Evolutionary conservation across 148 eudicot genomes (phyloP).

Genomic region (Hydrangea macrophylla): DNA sequence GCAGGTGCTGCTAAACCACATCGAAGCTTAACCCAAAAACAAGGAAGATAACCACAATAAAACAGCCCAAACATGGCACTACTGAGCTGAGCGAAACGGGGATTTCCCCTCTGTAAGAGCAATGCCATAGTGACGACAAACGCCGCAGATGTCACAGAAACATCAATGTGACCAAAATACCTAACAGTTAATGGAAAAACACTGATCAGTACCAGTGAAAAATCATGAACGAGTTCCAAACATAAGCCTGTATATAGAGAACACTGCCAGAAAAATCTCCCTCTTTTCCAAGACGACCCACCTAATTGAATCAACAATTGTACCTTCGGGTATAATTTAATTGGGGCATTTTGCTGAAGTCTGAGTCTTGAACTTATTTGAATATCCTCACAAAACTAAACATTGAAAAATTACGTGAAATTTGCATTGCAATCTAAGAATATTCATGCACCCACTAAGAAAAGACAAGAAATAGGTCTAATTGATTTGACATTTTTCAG

Average conservation of each 20-base stretch:
- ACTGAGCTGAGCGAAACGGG: conserved; percentile 94
- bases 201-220: background rate
- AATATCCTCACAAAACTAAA: background rate
- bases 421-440: too few relatives aligned
- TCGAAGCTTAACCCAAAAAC: conserved; percentile 95
- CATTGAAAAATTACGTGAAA: background rate
- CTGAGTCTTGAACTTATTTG: too few relatives aligned
- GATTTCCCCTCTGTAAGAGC: conserved; percentile 88
- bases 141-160: conserved; percentile 87
- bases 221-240: background rate
- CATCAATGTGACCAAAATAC: conserved; percentile 82
- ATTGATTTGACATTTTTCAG: too few relatives aligned
- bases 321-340: background rate
- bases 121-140: conserved; percentile 75
- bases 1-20: conserved; percentile 84
- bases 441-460: too few relatives aligned
- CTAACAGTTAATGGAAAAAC: conserved; percentile 32
- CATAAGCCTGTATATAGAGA: background rate
- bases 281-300: background rate
- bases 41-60: conserved; percentile 95
- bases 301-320: background rate
- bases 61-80: conserved; percentile 91
- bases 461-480: too few relatives aligned
- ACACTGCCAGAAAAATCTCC: background rate
- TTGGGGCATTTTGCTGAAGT: background rate